Percentiles rank a stretch among this genome's conserved stretches.
Conservation (phyloP, 805 yeast species). For the Yarrowia divulgata region DNA sequence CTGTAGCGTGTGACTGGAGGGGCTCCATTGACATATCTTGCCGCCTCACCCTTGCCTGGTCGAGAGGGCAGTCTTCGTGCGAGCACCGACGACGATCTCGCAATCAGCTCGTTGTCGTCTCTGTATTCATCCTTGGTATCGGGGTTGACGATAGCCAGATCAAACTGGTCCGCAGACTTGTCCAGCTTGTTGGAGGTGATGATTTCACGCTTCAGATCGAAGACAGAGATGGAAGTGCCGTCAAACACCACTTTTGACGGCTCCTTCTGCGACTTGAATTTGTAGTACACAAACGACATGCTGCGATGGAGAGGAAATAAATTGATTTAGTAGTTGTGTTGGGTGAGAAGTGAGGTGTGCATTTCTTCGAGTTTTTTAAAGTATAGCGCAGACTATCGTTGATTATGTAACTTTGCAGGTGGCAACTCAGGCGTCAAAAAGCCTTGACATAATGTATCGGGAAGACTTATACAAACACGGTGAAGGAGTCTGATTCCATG, state of each 20-base stretch:
- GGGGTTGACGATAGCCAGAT: conserved; percentile 72
- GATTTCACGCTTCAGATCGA: conserved; percentile 91
- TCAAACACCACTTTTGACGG: conserved; percentile 85
- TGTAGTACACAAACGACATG: conserved; percentile 78
- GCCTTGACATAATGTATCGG: background rate
- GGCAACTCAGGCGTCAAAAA: conserved; percentile 11
- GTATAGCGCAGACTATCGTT: conserved; percentile 8
- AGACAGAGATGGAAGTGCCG: conserved; percentile 95
- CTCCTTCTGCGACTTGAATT: conserved; percentile 81
- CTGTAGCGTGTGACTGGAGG: conserved; percentile 52
- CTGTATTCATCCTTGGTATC: conserved; percentile 77
- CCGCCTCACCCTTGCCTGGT: conserved; percentile 60
- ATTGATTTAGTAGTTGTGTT: conserved; percentile 28
- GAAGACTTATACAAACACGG: too few relatives aligned
- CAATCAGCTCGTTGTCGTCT: conserved; percentile 90
- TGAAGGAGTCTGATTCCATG: too few relatives aligned
- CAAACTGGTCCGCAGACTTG: conserved; percentile 79
- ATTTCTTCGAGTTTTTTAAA: background rate
- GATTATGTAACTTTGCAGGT: conserved; percentile 12
- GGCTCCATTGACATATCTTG: conserved; percentile 65
- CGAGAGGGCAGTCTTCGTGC: conserved; percentile 77
- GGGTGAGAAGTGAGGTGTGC: background rate
- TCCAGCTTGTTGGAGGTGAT: conserved; percentile 80
- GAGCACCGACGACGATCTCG: conserved; percentile 83
- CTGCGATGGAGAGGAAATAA: conserved; percentile 22